Evolutionary conservation across 106 monocot species (phyloP), one percentile per base, ranked within the genome.

Genomic region (Narthecium ossifragum): DNA sequence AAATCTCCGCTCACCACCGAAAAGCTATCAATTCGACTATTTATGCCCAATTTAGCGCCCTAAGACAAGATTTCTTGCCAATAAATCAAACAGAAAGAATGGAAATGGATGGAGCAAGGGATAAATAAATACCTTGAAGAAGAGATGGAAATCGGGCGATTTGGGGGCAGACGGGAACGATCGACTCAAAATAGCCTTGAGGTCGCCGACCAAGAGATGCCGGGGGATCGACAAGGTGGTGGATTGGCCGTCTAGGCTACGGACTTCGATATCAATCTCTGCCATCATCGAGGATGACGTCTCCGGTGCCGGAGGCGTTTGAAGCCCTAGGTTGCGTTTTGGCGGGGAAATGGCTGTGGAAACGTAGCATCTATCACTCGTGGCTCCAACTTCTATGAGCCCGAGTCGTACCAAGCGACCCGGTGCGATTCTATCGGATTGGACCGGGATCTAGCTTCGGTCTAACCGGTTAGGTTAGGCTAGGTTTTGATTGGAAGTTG

Each of bases 71-170:
- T n/a, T n/a, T n/a, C n/a, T n/a, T n/a, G n/a, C n/a, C n/a, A n/a
- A n/a, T n/a, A n/a, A n/a, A n/a, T n/a, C n/a, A 31, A 62, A 20
- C 11, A 22, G n/a, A 9, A 7, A 62, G 1, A 48, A 49, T 48
- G 11, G 9, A 46, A 23, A 18, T 37, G 26, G 14, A 28, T n/a
- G 0, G 18, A 21, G 34, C 0, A 33, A 26, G 57, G 51, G 4
- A 22, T 20, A 47, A 32, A 28, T 26, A 21, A 53, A 53, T 6
- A 83, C 92, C 78, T 90, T 89, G 67, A 73, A 76, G 66, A 86
- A 94, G 12, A 94, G 79, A 47, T 86, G 85, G 60, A 94, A 94
- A 65, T 61, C 65, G 2, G 72, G 75, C 46, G 65, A 70, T 34
- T 72, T 50, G 25, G 37, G 71, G 22, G 89, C 89, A 14, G 94